A percentile compares a stretch with the other conserved stretches of the same genome.
Conservation (phyloP, 2,329 filamentous ascomycete genomes). For the Aureobasidium melanogenum region DNA sequence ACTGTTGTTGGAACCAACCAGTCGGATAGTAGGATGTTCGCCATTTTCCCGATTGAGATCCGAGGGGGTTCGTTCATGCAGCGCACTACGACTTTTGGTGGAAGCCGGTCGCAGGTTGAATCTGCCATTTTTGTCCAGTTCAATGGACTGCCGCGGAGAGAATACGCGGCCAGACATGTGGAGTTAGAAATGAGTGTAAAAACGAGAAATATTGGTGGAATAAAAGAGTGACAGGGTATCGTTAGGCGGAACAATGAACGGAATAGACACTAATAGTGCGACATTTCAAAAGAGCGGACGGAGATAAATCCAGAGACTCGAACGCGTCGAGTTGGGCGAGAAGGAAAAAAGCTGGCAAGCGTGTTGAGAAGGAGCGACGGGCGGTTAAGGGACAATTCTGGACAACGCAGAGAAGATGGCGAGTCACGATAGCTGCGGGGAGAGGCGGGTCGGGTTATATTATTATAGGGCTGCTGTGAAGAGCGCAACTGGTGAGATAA, state of each 20-base stretch:
- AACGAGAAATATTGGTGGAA: background rate
- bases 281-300: slow-evolving; percentile 12
- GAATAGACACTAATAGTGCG: slow-evolving; percentile 13
- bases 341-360: slow-evolving; percentile 8
- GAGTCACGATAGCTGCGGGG: slow-evolving; percentile 6
- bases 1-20: slow-evolving; percentile 20
- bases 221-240: slow-evolving; percentile 12
- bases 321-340: slow-evolving; percentile 3
- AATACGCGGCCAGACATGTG: slow-evolving; percentile 15
- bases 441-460: slow-evolving; percentile 6
- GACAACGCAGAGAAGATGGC: slow-evolving; percentile 9
- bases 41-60: slow-evolving; percentile 14
- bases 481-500: slow-evolving; percentile 7
- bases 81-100: slow-evolving; percentile 15
- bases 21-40: slow-evolving; percentile 24
- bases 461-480: slow-evolving; percentile 3
- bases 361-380: background rate
- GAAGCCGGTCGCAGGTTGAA: slow-evolving; percentile 11
- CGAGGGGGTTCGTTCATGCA: slow-evolving; percentile 22
- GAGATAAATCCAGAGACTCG: background rate
- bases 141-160: slow-evolving; percentile 13
- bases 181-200: background rate
- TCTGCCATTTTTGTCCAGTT: slow-evolving; percentile 12
- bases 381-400: background rate
- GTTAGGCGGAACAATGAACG: slow-evolving; percentile 7